Evolutionary conservation across 2,329 filamentous ascomycete genomes (phyloP).

Genomic region (Fusarium hainanense): DNA sequence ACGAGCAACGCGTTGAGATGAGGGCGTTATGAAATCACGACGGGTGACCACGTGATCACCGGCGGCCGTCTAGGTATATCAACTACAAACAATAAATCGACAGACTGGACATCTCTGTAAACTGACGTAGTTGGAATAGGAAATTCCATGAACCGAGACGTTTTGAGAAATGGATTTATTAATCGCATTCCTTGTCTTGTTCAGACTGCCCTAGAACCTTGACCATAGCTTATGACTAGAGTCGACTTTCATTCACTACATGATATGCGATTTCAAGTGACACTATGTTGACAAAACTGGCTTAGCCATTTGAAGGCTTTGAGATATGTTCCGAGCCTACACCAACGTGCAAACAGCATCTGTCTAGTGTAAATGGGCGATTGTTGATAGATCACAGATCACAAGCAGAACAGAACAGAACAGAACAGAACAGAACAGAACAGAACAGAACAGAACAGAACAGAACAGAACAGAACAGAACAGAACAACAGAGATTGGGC

Average conservation of each 20-base stretch:
- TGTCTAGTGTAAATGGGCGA: neutral
- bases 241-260: neutral
- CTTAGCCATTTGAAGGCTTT: neutral
- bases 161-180: neutral
- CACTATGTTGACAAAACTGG: neutral
- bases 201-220: neutral
- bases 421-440: conserved; percentile 1
- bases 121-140: neutral
- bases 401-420: neutral
- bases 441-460: conserved; percentile 1
- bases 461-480: too few species aligned
- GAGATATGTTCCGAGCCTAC: too few species aligned
- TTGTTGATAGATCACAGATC: neutral
- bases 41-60: conserved; percentile 38
- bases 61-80: neutral
- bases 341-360: neutral
- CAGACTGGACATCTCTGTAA: neutral
- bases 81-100: neutral
- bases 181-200: neutral
- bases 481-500: neutral
- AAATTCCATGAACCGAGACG: too few species aligned
- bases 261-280: neutral
- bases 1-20: conserved; percentile 6
- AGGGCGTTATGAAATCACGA: conserved; percentile 1
- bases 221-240: neutral